Percentiles rank a stretch among this genome's conserved stretches.
Conservation (phyloP, 2,329 filamentous ascomycete species). For the Colletotrichum kahawae region DNA sequence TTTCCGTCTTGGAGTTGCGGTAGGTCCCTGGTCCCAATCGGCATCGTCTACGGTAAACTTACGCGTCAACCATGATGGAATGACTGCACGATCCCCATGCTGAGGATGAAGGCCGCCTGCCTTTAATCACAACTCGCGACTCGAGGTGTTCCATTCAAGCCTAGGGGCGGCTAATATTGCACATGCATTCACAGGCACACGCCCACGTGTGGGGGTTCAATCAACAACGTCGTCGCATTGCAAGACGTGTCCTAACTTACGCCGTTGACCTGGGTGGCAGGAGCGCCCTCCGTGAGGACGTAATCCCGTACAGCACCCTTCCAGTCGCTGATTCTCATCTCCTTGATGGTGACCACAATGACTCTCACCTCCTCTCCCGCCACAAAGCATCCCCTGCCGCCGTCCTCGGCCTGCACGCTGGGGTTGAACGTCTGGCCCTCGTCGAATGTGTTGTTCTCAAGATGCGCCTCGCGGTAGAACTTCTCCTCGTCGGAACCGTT, state of each 20-base stretch:
- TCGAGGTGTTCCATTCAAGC: not conserved
- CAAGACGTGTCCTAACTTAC: slow-evolving; percentile 26
- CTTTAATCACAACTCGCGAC: not conserved
- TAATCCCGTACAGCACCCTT: slow-evolving; percentile 92
- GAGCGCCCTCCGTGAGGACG: slow-evolving; percentile 47
- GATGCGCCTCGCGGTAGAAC: slow-evolving; percentile 82
- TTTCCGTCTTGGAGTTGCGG: not conserved
- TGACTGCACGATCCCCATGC: not conserved
- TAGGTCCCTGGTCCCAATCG: not conserved
- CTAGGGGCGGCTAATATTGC: not conserved
- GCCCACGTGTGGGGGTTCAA: not conserved
- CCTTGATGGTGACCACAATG: slow-evolving; percentile 82
- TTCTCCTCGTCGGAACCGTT: slow-evolving; percentile 79
- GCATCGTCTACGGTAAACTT: not conserved
- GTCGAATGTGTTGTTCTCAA: slow-evolving; percentile 91
- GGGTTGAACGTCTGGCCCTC: slow-evolving; percentile 45
- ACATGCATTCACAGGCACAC: not conserved
- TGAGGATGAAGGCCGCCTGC: not conserved
- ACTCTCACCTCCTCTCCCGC: slow-evolving; percentile 85
- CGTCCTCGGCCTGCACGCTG: slow-evolving; percentile 49
- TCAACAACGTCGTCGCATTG: not conserved
- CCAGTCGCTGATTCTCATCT: slow-evolving; percentile 91
- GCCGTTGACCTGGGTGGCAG: slow-evolving; percentile 43
- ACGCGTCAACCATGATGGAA: not conserved
- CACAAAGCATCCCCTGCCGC: slow-evolving; percentile 70